A percentile compares a stretch with the other conserved stretches of the same genome.
Evolutionary conservation across 257 asterid genomes (phyloP).

Genomic region (Cynanchum wilfordii): DNA sequence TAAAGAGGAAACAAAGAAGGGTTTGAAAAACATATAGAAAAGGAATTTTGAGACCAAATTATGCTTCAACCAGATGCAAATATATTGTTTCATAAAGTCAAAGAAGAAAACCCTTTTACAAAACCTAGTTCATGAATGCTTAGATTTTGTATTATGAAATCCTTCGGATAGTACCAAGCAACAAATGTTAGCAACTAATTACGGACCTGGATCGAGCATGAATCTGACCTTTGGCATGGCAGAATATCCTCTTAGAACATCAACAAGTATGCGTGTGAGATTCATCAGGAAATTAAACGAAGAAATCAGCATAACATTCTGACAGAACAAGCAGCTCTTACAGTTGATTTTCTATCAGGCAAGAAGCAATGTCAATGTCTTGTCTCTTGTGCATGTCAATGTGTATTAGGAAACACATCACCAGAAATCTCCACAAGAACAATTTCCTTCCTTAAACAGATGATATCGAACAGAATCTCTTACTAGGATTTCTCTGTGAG

Average conservation of each 20-base stretch:
- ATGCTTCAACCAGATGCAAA: not conserved
- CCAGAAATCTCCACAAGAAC: constrained; percentile 52
- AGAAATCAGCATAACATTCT: not conserved
- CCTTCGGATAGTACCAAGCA: not conserved
- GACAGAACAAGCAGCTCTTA: constrained; percentile 2
- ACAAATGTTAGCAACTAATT: not conserved
- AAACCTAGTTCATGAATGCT: not conserved
- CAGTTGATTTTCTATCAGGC: not conserved
- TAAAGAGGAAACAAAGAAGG: not conserved
- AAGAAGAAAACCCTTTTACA: not conserved
- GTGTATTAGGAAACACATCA: constrained; percentile 11
- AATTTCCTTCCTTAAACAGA: constrained; percentile 38
- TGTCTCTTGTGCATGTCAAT: not conserved
- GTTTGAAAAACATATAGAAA: not conserved
- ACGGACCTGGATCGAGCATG: not conserved
- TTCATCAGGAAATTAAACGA: not conserved
- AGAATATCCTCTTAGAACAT: not conserved
- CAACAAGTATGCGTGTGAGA: not conserved
- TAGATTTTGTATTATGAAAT: not conserved
- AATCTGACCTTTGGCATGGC: not conserved
- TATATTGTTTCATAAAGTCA: not conserved
- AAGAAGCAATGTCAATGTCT: constrained; percentile 1
- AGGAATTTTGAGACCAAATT: not conserved
- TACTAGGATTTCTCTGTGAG: constrained; percentile 39
- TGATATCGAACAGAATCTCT: constrained; percentile 43